Conservation (phyloP, 352 stramenopile genomes). For the Aphanomyces cochlioides region DNA sequence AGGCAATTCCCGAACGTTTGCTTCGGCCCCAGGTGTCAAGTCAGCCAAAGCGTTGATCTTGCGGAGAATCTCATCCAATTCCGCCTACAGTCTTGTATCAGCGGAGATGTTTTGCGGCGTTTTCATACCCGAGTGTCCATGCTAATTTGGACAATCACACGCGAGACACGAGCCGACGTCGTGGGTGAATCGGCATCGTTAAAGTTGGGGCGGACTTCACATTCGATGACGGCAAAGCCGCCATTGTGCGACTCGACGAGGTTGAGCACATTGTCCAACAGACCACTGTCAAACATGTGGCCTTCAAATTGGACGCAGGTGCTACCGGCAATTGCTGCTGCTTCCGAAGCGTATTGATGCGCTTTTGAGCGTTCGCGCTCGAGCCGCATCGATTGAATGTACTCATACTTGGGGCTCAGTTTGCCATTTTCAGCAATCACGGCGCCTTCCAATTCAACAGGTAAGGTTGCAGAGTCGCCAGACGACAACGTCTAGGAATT, state of each 20-base stretch:
- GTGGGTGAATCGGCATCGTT: conserved; percentile 39
- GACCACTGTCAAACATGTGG: conserved; percentile 94
- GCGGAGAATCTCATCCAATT: conserved; percentile 77
- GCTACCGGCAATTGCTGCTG: conserved; percentile 68
- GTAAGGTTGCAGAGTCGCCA: conserved; percentile 50
- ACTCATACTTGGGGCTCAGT: conserved; percentile 83
- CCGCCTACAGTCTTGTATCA: conserved; percentile 32
- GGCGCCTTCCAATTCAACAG: conserved; percentile 79
- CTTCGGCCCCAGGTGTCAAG: conserved; percentile 80
- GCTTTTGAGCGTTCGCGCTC: conserved; percentile 72
- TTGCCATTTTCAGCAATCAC: conserved; percentile 89
- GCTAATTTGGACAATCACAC: conserved; percentile 73
- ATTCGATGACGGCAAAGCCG: conserved; percentile 89
- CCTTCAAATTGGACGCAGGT: conserved; percentile 83
- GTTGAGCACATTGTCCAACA: conserved; percentile 96
- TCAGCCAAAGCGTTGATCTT: conserved; percentile 84
- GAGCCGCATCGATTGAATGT: conserved; percentile 89
- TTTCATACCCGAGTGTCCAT: conserved; percentile 51
- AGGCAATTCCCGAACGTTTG: conserved; percentile 73
- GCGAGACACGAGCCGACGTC: conserved; percentile 43
- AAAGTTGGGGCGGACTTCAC: conserved; percentile 83
- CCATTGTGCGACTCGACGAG: conserved; percentile 87
- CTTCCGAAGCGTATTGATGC: conserved; percentile 58
- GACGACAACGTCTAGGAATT: conserved; percentile 29
- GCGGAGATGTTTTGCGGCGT: not conserved